Base-by-base conservation (phyloP, 164 flowering plant genomes). In the Stephania cephalantha region DNA sequence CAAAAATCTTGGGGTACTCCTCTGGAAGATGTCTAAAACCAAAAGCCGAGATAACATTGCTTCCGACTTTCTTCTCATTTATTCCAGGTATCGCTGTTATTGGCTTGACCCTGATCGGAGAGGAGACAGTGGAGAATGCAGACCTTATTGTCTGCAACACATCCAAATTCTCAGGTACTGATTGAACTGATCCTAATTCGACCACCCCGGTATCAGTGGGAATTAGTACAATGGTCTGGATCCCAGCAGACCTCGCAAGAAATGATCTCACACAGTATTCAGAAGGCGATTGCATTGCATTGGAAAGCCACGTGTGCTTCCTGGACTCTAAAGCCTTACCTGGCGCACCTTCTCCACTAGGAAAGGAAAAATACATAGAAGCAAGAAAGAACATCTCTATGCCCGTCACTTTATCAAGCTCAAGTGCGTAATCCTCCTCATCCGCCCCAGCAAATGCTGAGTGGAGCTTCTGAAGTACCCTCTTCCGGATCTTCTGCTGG, bases 291-390 rank as follows among this genome's bases (percentile, higher is more conserved):
- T 78, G 87, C 77, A 88, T 53, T 6, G 84, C 86, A 80, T 96
- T 88, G 3, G 86, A 68, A 15, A 88, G 72, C 99, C 99, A 94
- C 2, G 88, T 53, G 76, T 88, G 93, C 77, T 84, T 87, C 71
- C 93, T 88, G 0, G 90, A 88, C 10, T 81, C 87, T 71, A 87
- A 87, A 78, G 89, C 90, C 79, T 79, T 88, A 1, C 98, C 99
- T 0, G 97, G 99, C 1, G 91, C 98, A 0, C 97, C 99, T 80
- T 91, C 86, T 9, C 97, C 97, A 6, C 79, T 72, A 12, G 94
- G 97, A 44, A 96, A 96, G 0, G 90, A 89, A 79, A 96, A 96
- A 69, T 96, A 96, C 99, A 96, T 96, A 5, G 99, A 96, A 1
- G 90, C 90, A 0, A 96, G 88, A 69, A 91, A 96, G 83, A 96